Conservation (phyloP, 352 stramenopile genomes). For the Halophytophthora polymorphica region DNA sequence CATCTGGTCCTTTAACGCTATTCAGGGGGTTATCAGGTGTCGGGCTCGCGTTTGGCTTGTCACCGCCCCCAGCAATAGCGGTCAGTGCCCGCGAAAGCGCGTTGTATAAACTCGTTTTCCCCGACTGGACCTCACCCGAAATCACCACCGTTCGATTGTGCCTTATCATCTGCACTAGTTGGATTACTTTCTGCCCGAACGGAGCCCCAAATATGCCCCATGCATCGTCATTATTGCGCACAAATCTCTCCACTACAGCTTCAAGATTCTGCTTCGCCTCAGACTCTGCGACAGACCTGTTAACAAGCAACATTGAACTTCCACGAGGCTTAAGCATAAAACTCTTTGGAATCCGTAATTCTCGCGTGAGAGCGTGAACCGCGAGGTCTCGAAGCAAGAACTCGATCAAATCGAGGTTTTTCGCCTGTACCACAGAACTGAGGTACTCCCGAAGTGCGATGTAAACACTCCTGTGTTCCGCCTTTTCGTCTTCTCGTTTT, state of each 20-base stretch:
- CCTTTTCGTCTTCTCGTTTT: slow-evolving; percentile 20
- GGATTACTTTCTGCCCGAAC: slow-evolving; percentile 40
- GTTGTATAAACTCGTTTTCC: slow-evolving; percentile 58
- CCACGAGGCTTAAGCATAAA: slow-evolving; percentile 3
- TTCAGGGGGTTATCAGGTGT: background rate
- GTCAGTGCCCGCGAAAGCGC: slow-evolving; percentile 31
- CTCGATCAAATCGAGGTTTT: slow-evolving; percentile 34
- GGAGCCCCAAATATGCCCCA: slow-evolving; percentile 29
- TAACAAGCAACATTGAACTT: background rate
- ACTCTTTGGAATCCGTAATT: slow-evolving; percentile 25
- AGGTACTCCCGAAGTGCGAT: slow-evolving; percentile 37
- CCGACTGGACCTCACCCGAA: slow-evolving; percentile 35
- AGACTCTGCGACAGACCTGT: background rate
- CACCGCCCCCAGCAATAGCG: slow-evolving; percentile 4
- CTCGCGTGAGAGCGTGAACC: slow-evolving; percentile 12
- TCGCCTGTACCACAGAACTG: slow-evolving; percentile 10
- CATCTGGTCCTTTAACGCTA: background rate
- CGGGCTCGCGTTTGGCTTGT: background rate
- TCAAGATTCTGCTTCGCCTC: slow-evolving; percentile 19
- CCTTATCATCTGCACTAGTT: slow-evolving; percentile 41
- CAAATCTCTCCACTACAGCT: slow-evolving; percentile 23
- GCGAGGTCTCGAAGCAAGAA: slow-evolving; percentile 42
- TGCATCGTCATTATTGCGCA: slow-evolving; percentile 14
- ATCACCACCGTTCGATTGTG: slow-evolving; percentile 30
- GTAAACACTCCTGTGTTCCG: slow-evolving; percentile 40